Conservation (phyloP, 2,329 filamentous ascomycete genomes). For the Lecanicillium sp. region DNA sequence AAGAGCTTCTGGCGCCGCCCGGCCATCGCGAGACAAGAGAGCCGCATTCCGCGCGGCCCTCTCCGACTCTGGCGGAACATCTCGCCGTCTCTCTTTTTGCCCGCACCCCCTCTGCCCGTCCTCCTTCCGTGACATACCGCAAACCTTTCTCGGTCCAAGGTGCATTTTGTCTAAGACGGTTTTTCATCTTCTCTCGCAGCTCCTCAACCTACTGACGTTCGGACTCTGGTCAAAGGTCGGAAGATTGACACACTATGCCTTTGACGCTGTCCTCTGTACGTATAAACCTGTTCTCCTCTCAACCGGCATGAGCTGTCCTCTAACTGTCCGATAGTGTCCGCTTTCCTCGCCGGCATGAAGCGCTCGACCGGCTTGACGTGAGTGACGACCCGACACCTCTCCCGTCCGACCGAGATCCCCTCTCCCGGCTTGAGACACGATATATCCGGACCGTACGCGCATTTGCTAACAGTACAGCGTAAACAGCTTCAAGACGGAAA, state of each 20-base stretch:
- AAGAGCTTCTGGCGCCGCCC: no score
- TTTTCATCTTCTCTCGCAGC: constrained; percentile 33
- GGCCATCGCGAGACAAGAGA: no score
- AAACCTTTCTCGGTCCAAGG: background rate
- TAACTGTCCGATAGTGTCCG: constrained; percentile 61
- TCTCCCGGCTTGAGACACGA: no score
- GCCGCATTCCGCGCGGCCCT: no score
- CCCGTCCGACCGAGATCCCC: no score
- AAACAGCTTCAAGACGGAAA: constrained; percentile 81
- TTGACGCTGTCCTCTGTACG: constrained; percentile 89
- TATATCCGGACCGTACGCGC: no score
- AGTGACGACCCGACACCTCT: constrained; percentile 36
- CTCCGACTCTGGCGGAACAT: no score
- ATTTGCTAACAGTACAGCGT: constrained; percentile 22
- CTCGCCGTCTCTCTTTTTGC: no score
- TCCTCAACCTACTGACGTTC: constrained; percentile 64
- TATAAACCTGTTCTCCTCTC: constrained; percentile 18
- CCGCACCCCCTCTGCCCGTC: no score
- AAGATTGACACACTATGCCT: constrained; percentile 87
- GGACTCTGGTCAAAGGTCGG: constrained; percentile 75
- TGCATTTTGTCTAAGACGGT: constrained; percentile 28
- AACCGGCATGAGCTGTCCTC: constrained; percentile 9
- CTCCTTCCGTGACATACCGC: no score
- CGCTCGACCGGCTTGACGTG: constrained; percentile 97
- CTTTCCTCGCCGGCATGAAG: constrained; percentile 94